Percentiles rank a stretch among this genome's conserved stretches.
Evolutionary conservation across 306 rosid species (phyloP).

Genomic region (Mimosa pudica): DNA sequence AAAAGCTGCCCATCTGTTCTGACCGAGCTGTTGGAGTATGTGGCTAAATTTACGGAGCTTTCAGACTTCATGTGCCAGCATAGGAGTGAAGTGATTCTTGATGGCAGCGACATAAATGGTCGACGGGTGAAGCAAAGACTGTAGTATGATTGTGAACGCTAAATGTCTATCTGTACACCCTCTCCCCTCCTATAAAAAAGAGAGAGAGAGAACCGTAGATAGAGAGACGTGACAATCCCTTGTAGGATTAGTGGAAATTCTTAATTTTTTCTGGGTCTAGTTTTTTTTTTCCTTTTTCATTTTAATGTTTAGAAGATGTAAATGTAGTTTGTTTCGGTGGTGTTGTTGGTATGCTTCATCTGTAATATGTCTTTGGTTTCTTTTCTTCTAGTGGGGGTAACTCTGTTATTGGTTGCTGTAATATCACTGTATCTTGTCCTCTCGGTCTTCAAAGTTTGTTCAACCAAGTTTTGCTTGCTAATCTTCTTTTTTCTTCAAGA

Average conservation of each 20-base stretch:
- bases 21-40: constrained; percentile 69
- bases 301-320: constrained; percentile 43
- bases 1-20: constrained; percentile 82
- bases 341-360: constrained; percentile 30
- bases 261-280: constrained; percentile 14
- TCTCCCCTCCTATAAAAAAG: constrained; percentile 37
- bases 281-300: not conserved
- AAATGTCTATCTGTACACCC: constrained; percentile 34
- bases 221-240: constrained; percentile 32
- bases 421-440: constrained; percentile 15
- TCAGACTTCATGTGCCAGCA: constrained; percentile 53
- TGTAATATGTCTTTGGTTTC: constrained; percentile 37
- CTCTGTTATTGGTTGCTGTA: constrained; percentile 14
- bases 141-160: constrained; percentile 39
- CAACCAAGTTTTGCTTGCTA: not conserved
- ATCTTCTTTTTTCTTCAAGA: not conserved
- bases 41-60: constrained; percentile 71
- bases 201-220: constrained; percentile 38
- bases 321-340: constrained; percentile 49
- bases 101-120: constrained; percentile 71
- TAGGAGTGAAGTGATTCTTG: constrained; percentile 64
- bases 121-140: constrained; percentile 82
- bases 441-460: constrained; percentile 15
- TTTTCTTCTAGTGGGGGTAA: not conserved
- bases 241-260: constrained; percentile 43